Base-by-base conservation (phyloP, 768 basidiomycete species). In the Amylocystis lapponica region DNA sequence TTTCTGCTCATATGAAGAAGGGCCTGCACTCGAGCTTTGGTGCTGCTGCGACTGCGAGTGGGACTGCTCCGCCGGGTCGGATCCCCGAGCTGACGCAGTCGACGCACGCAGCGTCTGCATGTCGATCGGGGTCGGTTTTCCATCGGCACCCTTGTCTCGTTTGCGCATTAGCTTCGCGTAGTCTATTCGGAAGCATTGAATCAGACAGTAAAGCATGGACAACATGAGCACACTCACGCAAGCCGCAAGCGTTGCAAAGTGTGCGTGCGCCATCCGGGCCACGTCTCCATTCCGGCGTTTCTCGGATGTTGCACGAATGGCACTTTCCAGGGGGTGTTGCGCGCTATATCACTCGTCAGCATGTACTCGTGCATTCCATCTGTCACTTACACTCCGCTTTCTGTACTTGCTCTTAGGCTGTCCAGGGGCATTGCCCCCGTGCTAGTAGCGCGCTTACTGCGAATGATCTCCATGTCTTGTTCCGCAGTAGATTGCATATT, bases 251-350 rank as follows among this genome's bases (percentile, higher is more conserved):
- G 59, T 89, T 90, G 58, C 87, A 90, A 54, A 90, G 59, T 7
- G 87, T 90, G 56, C 87, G 67, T 20, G 87, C 86, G 4, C 87
- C 87, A 56, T 89, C 87, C 3, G 87, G 87, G 13, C 87, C 87
- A 20, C 86, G 75, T 41, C 87, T 65, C 87, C 87, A 90, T 61
- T 90, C 87, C n/a, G 87, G 87, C 4, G 87, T 90, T 59, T 90
- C 87, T 46, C 83, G 72, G 43, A 88, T 89, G 64, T 87, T 86
- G 60, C 87, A 90, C 25, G 87, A 88, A 63, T 89, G 85, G 55
- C 87, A 90, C 58, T 89, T 87, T 9, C 86, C 86, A 4, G 87
- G 87, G 14, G 87, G 87, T 27, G 83, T 86, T 33, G 87, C 85
- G 52, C 87, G 79, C 87, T 90, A 57, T 57, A 67, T n/a, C n/a